These are phyloP conservation scores for Phytophthora meadii DNA, from an alignment of 352 stramenopile species.

Conservation along the genomic window DNA sequence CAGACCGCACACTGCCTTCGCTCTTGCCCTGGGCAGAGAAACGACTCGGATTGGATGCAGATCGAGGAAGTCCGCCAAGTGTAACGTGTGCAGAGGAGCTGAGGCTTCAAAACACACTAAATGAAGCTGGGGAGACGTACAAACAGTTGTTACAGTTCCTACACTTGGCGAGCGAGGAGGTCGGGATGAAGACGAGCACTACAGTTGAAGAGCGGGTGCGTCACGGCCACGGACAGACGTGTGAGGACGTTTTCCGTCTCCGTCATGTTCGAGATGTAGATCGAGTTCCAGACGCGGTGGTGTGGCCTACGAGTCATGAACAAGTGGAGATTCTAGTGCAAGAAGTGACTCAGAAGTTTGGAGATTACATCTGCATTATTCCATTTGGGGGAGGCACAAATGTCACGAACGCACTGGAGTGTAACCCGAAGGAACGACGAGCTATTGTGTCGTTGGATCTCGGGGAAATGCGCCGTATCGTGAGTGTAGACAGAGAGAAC, in stretches of 20 bases:
- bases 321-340: conserved; percentile 88
- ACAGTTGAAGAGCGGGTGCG: conserved; percentile 64
- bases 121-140: conserved; percentile 16
- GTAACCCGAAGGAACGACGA: conserved; percentile 70
- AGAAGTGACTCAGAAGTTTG: conserved; percentile 55
- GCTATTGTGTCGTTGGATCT: conserved; percentile 96
- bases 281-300: conserved; percentile 91
- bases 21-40: conserved; percentile 68
- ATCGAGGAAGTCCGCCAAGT: conserved; percentile 42
- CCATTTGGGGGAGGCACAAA: conserved; percentile 96
- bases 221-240: conserved; percentile 77
- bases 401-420: conserved; percentile 72
- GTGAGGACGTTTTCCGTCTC: conserved; percentile 72
- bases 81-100: conserved; percentile 45
- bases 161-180: conserved; percentile 21
- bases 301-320: conserved; percentile 85
- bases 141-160: conserved; percentile 43
- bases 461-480: conserved; percentile 86
- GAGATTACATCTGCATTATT: conserved; percentile 89
- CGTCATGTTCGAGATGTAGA: conserved; percentile 50
- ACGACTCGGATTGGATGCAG: conserved; percentile 56
- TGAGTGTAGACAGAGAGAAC: conserved; percentile 85
- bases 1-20: conserved; percentile 54
- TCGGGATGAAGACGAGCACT: conserved; percentile 45
- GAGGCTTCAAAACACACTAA: conserved; percentile 32